These are phyloP conservation scores for Thermoascus crustaceus DNA, from an alignment of 2,329 filamentous ascomycete genomes.

Conservation along the genomic window DNA sequence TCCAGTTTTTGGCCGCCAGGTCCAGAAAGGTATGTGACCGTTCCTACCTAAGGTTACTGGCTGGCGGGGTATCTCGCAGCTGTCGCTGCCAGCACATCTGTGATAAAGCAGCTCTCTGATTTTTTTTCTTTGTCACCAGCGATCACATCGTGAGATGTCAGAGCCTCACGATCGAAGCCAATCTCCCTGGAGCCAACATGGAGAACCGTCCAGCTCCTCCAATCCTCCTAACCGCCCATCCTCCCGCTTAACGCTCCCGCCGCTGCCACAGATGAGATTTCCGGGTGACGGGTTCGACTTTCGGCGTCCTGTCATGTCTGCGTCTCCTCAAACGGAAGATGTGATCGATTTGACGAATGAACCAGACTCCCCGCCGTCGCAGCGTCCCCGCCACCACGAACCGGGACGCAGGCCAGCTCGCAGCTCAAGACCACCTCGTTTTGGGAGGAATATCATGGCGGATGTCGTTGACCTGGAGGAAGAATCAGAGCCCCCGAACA, in stretches of 20 bases:
- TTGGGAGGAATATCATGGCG: conserved; percentile 29
- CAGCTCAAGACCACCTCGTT: conserved; percentile 23
- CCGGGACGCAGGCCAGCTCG: conserved; percentile 9
- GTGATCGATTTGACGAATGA: conserved; percentile 43
- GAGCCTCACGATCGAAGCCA: conserved; percentile 19
- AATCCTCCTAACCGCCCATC: conserved; percentile 8
- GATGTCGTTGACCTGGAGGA: conserved; percentile 36
- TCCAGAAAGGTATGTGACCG: conserved; percentile 30
- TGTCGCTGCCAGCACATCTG: not conserved
- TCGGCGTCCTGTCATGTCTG: conserved; percentile 42
- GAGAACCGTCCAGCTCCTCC: conserved; percentile 16
- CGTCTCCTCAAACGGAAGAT: conserved; percentile 21
- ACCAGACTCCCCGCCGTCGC: conserved; percentile 27
- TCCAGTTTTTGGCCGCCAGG: conserved; percentile 29
- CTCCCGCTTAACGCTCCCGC: conserved; percentile 17
- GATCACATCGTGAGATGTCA: conserved; percentile 30
- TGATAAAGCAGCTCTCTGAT: conserved; percentile 11
- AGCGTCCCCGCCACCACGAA: conserved; percentile 7
- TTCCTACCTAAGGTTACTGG: conserved; percentile 6
- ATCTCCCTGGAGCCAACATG: conserved; percentile 18
- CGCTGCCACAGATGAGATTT: conserved; percentile 31
- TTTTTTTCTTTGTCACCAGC: conserved; percentile 16
- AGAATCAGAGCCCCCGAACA: conserved; percentile 13
- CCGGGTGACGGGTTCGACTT: conserved; percentile 49
- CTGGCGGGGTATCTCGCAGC: conserved; percentile 16